These are phyloP conservation scores for Tolypocladium amazonense DNA, from an alignment of 2,329 filamentous ascomycete genomes.

Conservation along the genomic window DNA sequence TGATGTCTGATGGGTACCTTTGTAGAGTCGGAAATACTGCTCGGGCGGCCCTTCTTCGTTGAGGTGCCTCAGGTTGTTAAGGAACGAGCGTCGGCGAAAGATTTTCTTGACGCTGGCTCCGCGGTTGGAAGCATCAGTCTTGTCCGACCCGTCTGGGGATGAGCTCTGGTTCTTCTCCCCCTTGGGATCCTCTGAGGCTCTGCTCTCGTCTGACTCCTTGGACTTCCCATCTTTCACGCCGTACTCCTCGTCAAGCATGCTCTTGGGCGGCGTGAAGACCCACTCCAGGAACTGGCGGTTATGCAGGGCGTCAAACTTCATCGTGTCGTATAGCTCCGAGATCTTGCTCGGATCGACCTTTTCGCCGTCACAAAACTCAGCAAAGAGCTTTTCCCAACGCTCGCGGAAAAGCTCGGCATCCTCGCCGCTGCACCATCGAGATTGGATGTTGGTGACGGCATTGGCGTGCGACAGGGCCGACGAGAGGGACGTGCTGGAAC, in stretches of 20 bases:
- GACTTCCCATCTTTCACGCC: conserved; percentile 30
- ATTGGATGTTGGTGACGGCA: conserved; percentile 62
- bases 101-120: conserved; percentile 31
- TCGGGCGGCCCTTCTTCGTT: conserved; percentile 48
- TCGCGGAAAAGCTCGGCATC: conserved; percentile 92
- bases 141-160: conserved; percentile 25
- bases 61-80: conserved; percentile 38
- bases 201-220: conserved; percentile 30
- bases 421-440: conserved; percentile 93
- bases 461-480: conserved; percentile 50
- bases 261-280: conserved; percentile 82
- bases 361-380: conserved; percentile 91
- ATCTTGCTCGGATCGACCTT: conserved; percentile 99
- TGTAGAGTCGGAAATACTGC: conserved; percentile 86
- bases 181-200: conserved; percentile 25
- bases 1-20: conserved; percentile 55
- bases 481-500: conserved; percentile 30
- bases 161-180: conserved; percentile 16
- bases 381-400: conserved; percentile 96
- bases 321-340: conserved; percentile 95
- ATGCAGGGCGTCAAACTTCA: conserved; percentile 98
- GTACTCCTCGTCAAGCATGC: conserved; percentile 64
- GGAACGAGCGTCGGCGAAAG: conserved; percentile 51
- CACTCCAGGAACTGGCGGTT: conserved; percentile 95
- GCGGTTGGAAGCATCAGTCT: conserved; percentile 26